Percentiles rank a stretch among this genome's conserved stretches.
phyloP scores from a whole-genome alignment of 2,329 filamentous ascomycete species.

The Paecilomyces fulvus region DNA sequence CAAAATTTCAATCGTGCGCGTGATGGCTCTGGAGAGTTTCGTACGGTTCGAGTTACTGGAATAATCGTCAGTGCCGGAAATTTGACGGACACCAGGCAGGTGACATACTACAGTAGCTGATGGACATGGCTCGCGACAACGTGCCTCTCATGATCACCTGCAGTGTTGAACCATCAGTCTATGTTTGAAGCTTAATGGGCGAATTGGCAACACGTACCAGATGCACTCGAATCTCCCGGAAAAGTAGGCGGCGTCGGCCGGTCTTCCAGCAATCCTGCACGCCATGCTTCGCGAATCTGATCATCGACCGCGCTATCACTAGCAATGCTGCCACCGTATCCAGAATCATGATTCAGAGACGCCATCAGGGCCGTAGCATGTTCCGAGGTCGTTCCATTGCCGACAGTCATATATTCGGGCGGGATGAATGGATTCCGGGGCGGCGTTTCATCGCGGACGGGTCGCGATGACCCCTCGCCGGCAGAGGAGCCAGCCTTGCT shows the following conservation, averaged over 20 bases:
- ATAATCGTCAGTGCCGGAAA: conserved; percentile 10
- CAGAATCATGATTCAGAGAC: conserved; percentile 79
- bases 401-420: conserved; percentile 80
- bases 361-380: conserved; percentile 73
- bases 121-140: conserved; percentile 74
- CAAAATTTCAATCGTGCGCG: conserved; percentile 73
- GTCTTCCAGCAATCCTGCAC: conserved; percentile 49
- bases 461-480: conserved; percentile 29
- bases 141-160: conserved; percentile 55
- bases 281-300: conserved; percentile 41
- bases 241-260: conserved; percentile 47
- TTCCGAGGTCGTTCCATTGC: conserved; percentile 69
- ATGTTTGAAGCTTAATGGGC: neutral
- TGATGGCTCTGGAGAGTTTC: conserved; percentile 79
- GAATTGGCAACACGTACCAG: conserved; percentile 21
- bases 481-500: conserved; percentile 25
- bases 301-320: conserved; percentile 49
- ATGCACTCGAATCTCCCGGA: conserved; percentile 39
- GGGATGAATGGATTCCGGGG: conserved; percentile 20
- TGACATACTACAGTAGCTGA: conserved; percentile 69
- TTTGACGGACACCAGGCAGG: neutral
- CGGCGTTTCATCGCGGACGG: conserved; percentile 17
- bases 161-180: conserved; percentile 12
- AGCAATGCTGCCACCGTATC: conserved; percentile 74
- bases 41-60: conserved; percentile 73